Percentiles rank a stretch among this genome's conserved stretches.
Evolutionary conservation across 2,329 filamentous ascomycete species (phyloP).

Genomic region (Ophiocordyceps unilateralis): DNA sequence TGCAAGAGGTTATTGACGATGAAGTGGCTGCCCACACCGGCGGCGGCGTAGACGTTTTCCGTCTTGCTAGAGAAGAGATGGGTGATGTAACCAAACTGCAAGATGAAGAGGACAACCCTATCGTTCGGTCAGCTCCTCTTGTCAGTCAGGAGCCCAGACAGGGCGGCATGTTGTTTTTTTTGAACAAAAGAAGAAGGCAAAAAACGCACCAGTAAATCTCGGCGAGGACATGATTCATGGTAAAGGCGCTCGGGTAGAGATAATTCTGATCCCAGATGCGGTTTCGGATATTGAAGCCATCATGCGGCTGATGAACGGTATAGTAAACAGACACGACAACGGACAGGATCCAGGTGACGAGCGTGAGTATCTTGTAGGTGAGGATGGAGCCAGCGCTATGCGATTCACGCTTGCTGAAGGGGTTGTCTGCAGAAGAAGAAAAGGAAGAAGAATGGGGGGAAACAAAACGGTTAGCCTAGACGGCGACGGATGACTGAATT

Average conservation of each 20-base stretch:
- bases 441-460: no score
- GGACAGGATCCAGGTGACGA: slow-evolving; percentile 57
- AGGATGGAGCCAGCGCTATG: slow-evolving; percentile 44
- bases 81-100: slow-evolving; percentile 59
- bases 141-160: no score
- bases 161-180: no score
- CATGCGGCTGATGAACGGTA: slow-evolving; percentile 43
- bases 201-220: slow-evolving; percentile 56
- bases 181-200: background rate
- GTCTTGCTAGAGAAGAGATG: slow-evolving; percentile 56
- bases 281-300: slow-evolving; percentile 39
- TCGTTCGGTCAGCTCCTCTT: no score
- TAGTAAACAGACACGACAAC: slow-evolving; percentile 62
- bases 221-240: slow-evolving; percentile 46
- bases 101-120: slow-evolving; percentile 58
- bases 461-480: no score
- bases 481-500: no score
- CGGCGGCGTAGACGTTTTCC: slow-evolving; percentile 48
- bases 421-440: no score
- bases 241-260: slow-evolving; percentile 52
- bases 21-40: slow-evolving; percentile 68
- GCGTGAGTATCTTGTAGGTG: slow-evolving; percentile 60
- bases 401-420: slow-evolving; percentile 54
- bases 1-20: slow-evolving; percentile 73
- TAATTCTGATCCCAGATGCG: slow-evolving; percentile 64